These are phyloP conservation scores for Chlorociboria aeruginascens DNA, from an alignment of 495 filamentous ascomycete genomes.

Conservation along the genomic window DNA sequence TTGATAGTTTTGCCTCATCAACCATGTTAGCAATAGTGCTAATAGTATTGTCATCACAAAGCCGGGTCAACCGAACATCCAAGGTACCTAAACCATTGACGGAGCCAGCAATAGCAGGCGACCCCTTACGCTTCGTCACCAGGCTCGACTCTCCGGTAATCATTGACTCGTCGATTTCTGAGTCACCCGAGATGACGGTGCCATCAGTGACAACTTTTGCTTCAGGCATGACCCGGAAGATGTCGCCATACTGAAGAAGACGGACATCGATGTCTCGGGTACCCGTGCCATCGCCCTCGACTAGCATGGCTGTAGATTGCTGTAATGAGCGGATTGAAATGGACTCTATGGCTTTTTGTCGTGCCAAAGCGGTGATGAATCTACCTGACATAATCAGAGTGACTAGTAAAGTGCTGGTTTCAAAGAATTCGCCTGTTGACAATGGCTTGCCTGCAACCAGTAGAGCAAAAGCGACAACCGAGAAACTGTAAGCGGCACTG, in stretches of 20 bases:
- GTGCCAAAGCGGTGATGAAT: not conserved
- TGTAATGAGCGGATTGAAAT: not conserved
- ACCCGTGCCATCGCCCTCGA: not conserved
- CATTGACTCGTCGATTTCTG: conserved; percentile 64
- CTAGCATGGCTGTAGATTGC: not conserved
- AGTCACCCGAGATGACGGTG: conserved; percentile 42
- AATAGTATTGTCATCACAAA: not conserved
- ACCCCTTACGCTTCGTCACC: not conserved
- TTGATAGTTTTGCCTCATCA: not conserved
- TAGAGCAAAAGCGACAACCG: not conserved
- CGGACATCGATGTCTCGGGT: not conserved
- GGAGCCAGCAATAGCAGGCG: not conserved
- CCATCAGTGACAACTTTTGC: too few relatives aligned
- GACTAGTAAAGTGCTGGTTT: not conserved
- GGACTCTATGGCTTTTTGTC: not conserved
- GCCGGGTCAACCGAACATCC: not conserved
- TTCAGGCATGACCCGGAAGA: not conserved
- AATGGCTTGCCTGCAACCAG: not conserved
- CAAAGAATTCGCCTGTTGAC: not conserved
- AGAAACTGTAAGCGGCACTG: not conserved
- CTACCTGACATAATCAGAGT: not conserved
- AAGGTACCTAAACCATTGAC: not conserved
- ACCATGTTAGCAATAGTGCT: not conserved
- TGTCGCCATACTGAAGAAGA: not conserved
- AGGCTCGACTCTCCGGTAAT: conserved; percentile 48